Evolutionary conservation across 768 basidiomycete species (phyloP).

Genomic region (Suillus occidentalis): DNA sequence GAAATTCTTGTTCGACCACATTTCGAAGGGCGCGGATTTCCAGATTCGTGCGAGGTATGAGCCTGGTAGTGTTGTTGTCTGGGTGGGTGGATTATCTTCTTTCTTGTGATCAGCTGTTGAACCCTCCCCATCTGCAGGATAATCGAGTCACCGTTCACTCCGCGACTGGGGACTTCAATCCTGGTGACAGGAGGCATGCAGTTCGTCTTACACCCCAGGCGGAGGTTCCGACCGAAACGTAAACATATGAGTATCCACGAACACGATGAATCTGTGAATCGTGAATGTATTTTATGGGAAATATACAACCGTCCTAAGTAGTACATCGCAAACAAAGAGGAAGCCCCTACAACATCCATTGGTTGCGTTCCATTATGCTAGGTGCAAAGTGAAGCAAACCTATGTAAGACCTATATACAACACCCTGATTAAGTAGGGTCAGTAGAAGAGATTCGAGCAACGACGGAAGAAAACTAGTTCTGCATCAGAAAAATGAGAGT

Average conservation of each 20-base stretch:
- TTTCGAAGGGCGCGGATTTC: constrained; percentile 50
- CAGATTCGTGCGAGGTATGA: constrained; percentile 49
- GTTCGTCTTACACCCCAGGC: constrained; percentile 50
- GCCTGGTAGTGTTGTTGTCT: constrained; percentile 57
- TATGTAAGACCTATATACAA: neutral
- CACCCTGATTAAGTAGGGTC: constrained; percentile 3
- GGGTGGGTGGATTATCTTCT: constrained; percentile 37
- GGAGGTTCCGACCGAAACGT: constrained; percentile 43
- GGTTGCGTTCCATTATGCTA: constrained; percentile 4
- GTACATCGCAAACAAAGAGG: constrained; percentile 2
- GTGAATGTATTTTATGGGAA: neutral
- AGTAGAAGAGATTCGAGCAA: constrained; percentile 1
- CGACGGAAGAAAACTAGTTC: neutral
- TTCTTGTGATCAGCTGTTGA: neutral
- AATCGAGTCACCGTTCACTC: constrained; percentile 51
- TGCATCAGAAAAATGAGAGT: constrained; percentile 3
- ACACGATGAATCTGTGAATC: neutral
- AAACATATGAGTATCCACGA: neutral
- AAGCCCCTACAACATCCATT: neutral
- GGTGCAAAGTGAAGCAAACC: constrained; percentile 1
- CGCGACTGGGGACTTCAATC: constrained; percentile 41
- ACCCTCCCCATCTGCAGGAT: constrained; percentile 31
- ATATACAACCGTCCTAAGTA: constrained; percentile 2
- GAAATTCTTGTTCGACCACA: constrained; percentile 55
- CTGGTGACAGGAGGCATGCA: constrained; percentile 41